These are phyloP conservation scores for Gloeophyllum trabeum DNA, from an alignment of 768 basidiomycete species.

Conservation along the genomic window DNA sequence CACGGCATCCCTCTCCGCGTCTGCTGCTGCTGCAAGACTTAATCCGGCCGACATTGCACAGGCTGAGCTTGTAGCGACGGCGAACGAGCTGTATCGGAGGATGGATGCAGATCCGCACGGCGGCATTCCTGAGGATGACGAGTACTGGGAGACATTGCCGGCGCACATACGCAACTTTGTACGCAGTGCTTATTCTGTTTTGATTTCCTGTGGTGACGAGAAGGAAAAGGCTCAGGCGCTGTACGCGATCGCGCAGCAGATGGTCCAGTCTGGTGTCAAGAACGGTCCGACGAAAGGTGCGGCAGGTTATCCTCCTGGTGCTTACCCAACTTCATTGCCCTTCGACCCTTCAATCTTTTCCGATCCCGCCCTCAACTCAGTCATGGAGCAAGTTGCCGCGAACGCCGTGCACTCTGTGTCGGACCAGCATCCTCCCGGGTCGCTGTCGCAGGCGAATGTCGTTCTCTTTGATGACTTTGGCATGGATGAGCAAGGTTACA, in stretches of 20 bases:
- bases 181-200: conserved; percentile 23
- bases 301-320: conserved; percentile 28
- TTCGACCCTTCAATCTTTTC: conserved; percentile 43
- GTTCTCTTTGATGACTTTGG: conserved; percentile 28
- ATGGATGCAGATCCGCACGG: conserved; percentile 30
- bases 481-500: conserved; percentile 22
- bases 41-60: conserved; percentile 30
- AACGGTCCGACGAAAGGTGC: conserved; percentile 19
- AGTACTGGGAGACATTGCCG: conserved; percentile 62
- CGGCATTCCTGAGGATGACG: conserved; percentile 35
- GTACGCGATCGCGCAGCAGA: conserved; percentile 61
- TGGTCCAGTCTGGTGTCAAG: conserved; percentile 34
- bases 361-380: conserved; percentile 38
- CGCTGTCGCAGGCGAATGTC: conserved; percentile 10
- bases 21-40: conserved; percentile 19
- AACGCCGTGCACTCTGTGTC: conserved; percentile 19
- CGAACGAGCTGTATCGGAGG: conserved; percentile 49
- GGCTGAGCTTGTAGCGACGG: conserved; percentile 48
- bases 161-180: conserved; percentile 62
- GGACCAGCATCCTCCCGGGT: conserved; percentile 1
- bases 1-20: conserved; percentile 29
- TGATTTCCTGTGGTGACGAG: conserved; percentile 21
- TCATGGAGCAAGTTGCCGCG: conserved; percentile 36
- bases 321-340: conserved; percentile 27
- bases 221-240: conserved; percentile 44